phyloP scores from a whole-genome alignment of 805 yeast species.

The Suhomyces kilbournensis region DNA sequence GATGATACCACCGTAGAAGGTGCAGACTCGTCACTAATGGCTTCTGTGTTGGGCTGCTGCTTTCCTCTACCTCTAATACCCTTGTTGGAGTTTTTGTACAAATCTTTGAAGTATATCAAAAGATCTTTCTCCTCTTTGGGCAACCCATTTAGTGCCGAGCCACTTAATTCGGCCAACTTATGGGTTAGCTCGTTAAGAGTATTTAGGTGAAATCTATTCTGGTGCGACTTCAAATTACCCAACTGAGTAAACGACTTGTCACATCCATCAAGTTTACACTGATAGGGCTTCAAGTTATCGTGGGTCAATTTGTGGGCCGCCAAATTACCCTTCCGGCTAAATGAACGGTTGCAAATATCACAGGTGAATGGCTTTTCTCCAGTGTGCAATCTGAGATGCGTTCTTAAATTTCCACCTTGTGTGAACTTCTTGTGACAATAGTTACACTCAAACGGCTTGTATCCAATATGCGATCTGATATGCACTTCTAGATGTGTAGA shows the following conservation, averaged over 20 bases:
- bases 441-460: constrained; percentile 76
- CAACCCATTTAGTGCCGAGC: constrained; percentile 44
- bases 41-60: constrained; percentile 9
- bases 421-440: constrained; percentile 81
- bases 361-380: constrained; percentile 91
- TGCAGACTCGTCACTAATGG: constrained; percentile 8
- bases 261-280: constrained; percentile 79
- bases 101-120: constrained; percentile 71
- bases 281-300: constrained; percentile 71
- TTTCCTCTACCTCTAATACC: constrained; percentile 93
- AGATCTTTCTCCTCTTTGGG: constrained; percentile 66
- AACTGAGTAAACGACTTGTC: constrained; percentile 84
- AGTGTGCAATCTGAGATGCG: constrained; percentile 82
- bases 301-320: constrained; percentile 87
- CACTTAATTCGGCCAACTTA: constrained; percentile 57
- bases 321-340: constrained; percentile 87
- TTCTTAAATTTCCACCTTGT: constrained; percentile 85
- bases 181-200: constrained; percentile 67
- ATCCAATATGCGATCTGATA: constrained; percentile 81
- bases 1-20: not conserved
- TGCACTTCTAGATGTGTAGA: constrained; percentile 91
- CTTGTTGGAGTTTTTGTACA: constrained; percentile 84
- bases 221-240: constrained; percentile 92
- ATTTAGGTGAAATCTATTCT: constrained; percentile 78
- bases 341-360: constrained; percentile 68